Evolutionary conservation across 164 flowering plant species (phyloP).

Genomic region (Chimonanthus praecox): DNA sequence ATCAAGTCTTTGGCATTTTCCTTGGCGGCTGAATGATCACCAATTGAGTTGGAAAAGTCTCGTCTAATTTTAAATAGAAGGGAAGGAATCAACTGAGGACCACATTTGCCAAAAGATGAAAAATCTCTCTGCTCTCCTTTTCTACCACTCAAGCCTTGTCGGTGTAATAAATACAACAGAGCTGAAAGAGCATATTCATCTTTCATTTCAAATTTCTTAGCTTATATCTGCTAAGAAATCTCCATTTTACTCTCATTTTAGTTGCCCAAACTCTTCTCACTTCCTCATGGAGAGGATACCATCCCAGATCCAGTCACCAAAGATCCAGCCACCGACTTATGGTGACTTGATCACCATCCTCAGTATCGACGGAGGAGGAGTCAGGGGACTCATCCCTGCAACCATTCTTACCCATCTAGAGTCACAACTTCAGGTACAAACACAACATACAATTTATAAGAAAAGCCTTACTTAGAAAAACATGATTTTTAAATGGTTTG

Average conservation of each 20-base stretch:
- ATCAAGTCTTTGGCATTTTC: too few relatives aligned
- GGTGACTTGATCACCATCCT: slow-evolving; percentile 7
- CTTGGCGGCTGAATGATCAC: too few relatives aligned
- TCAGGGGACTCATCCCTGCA: slow-evolving; percentile 10
- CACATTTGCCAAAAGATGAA: too few relatives aligned
- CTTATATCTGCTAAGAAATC: neutral
- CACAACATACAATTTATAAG: neutral
- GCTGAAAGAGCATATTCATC: too few relatives aligned
- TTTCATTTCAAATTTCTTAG: too few relatives aligned
- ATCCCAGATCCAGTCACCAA: neutral
- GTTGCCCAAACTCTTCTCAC: neutral
- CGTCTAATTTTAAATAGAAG: too few relatives aligned
- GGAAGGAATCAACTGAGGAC: too few relatives aligned
- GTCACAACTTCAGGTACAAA: slow-evolving; percentile 8
- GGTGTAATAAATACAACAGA: too few relatives aligned
- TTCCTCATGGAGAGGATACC: neutral
- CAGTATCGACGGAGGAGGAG: slow-evolving; percentile 13
- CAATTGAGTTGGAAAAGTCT: too few relatives aligned
- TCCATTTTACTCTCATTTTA: neutral
- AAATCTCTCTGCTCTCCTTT: too few relatives aligned
- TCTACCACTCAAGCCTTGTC: too few relatives aligned
- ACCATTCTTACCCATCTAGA: slow-evolving; percentile 10
- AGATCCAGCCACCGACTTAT: slow-evolving; percentile 7
- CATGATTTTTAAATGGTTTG: neutral
- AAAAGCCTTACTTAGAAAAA: neutral